Conservation (phyloP, 192 early-diverging fungal species). For the Cladochytrium replicatum region DNA sequence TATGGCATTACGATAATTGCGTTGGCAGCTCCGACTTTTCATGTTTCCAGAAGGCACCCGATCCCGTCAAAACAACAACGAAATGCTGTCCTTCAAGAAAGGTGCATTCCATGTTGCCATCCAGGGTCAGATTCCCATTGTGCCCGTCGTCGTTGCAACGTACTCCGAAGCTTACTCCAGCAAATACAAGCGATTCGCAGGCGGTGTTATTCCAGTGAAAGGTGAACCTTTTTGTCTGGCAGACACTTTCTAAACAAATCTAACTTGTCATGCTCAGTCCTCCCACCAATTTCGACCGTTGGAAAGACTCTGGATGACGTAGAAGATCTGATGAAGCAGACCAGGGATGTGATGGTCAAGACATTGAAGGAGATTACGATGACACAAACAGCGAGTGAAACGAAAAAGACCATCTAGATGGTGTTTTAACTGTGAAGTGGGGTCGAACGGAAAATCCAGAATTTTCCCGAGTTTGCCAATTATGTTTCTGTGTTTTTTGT, state of each 20-base stretch:
- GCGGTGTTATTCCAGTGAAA: slow-evolving; percentile 24
- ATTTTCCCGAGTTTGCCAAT: no score
- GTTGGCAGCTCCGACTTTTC: slow-evolving; percentile 50
- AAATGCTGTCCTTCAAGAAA: slow-evolving; percentile 89
- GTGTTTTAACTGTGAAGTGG: no score
- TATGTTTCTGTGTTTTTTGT: no score
- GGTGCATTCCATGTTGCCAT: slow-evolving; percentile 92
- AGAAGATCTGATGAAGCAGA: slow-evolving; percentile 10
- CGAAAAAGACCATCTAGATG: no score
- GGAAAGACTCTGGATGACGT: slow-evolving; percentile 22
- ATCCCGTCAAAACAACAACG: slow-evolving; percentile 53
- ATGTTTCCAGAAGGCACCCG: slow-evolving; percentile 93
- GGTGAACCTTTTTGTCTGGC: slow-evolving; percentile 7
- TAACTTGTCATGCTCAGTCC: no score
- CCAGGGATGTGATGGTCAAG: slow-evolving; percentile 16
- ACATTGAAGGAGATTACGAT: slow-evolving; percentile 15
- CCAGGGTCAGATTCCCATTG: slow-evolving; percentile 72
- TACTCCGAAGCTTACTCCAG: slow-evolving; percentile 36
- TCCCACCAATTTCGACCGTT: slow-evolving; percentile 23
- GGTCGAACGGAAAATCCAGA: no score
- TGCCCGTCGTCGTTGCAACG: slow-evolving; percentile 78
- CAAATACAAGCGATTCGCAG: slow-evolving; percentile 25
- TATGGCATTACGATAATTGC: not conserved
- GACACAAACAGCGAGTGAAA: no score
- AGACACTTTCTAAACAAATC: slow-evolving; percentile 29